Percentiles rank a stretch among this genome's conserved stretches.
Evolutionary conservation across 2,329 filamentous ascomycete species (phyloP).

Genomic region (Penicillium sp.): DNA sequence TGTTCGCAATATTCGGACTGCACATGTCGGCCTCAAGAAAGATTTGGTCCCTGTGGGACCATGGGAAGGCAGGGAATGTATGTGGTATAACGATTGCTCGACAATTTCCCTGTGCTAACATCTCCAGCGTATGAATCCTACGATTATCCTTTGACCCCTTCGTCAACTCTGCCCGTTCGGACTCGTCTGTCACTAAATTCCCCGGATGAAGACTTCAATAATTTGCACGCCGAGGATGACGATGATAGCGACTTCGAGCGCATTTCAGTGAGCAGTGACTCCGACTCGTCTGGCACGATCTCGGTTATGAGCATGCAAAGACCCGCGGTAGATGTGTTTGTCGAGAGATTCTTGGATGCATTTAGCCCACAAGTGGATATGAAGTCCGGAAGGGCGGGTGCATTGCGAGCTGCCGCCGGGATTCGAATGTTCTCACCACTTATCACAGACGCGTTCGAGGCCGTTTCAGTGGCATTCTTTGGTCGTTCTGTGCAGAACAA

Average conservation of each 20-base stretch:
- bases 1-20: constrained; percentile 29
- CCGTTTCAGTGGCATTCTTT: constrained; percentile 40
- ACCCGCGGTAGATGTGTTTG: constrained; percentile 36
- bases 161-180: constrained; percentile 10
- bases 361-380: constrained; percentile 39
- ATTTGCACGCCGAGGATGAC: constrained; percentile 8
- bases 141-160: constrained; percentile 3
- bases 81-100: not conserved
- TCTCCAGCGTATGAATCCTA: constrained; percentile 19
- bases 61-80: constrained; percentile 28
- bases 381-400: constrained; percentile 36
- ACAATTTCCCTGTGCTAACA: not conserved
- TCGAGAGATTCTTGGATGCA: constrained; percentile 41
- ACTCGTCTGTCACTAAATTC: not conserved
- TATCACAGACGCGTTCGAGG: constrained; percentile 37
- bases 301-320: constrained; percentile 21
- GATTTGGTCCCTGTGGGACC: constrained; percentile 19
- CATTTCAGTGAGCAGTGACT: constrained; percentile 23
- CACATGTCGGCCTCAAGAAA: constrained; percentile 20
- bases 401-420: constrained; percentile 36
- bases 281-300: constrained; percentile 25
- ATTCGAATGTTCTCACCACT: constrained; percentile 43
- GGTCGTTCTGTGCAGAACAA: constrained; percentile 37
- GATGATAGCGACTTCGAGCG: constrained; percentile 15
- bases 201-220: constrained; percentile 16